phyloP scores from a whole-genome alignment of 164 flowering plant species.

The Umbilicus rupestris region DNA sequence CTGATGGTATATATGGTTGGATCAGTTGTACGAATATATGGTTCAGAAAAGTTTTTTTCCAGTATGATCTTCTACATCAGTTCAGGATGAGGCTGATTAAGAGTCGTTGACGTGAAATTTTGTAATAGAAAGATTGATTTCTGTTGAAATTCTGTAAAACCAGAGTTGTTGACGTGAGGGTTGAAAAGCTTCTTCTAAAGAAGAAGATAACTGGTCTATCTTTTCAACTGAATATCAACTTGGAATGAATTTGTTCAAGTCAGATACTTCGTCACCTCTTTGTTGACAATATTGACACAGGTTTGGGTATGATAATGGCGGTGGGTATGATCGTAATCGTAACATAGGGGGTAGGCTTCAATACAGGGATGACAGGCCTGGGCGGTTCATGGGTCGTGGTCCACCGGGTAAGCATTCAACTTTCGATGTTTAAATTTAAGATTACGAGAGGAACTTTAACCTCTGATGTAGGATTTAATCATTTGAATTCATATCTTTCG shows the following conservation, averaged over 20 bases:
- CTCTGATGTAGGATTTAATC: not conserved
- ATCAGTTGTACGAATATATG: too few relatives aligned
- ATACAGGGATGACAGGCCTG: constrained; percentile 74
- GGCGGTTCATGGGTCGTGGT: constrained; percentile 59
- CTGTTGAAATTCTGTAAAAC: too few relatives aligned
- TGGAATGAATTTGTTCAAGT: not conserved
- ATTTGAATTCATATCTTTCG: not conserved
- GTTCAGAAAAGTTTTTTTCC: too few relatives aligned
- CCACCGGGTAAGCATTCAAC: constrained; percentile 28
- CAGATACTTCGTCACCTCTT: not conserved
- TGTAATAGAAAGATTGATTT: too few relatives aligned
- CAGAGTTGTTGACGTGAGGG: too few relatives aligned
- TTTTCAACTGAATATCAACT: not conserved
- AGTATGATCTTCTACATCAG: too few relatives aligned
- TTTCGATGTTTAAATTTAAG: not conserved
- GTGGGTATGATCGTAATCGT: constrained; percentile 80
- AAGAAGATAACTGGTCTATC: too few relatives aligned
- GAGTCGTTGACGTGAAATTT: too few relatives aligned
- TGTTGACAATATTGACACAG: not conserved
- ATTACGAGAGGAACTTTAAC: too few relatives aligned
- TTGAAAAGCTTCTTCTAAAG: too few relatives aligned
- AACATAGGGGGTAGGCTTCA: constrained; percentile 65
- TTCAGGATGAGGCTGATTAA: too few relatives aligned
- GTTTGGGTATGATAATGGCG: constrained; percentile 41
- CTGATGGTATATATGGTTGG: too few relatives aligned